Percentiles rank a stretch among this genome's conserved stretches.
Evolutionary conservation across 495 filamentous ascomycete genomes (phyloP).

Genomic region (Aspergillus taichungensis): DNA sequence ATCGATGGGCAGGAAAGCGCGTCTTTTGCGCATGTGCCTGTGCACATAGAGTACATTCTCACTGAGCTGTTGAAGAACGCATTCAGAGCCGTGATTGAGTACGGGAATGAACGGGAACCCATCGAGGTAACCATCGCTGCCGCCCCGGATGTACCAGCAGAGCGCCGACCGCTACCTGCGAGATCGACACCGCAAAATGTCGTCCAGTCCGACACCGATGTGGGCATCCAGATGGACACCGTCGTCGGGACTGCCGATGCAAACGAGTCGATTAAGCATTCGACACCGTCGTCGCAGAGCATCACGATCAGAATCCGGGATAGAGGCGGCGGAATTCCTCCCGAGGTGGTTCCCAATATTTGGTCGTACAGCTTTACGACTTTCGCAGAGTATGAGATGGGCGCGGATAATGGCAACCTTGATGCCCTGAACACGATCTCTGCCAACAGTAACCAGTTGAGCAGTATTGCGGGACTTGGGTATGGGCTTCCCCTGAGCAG

Average conservation of each 20-base stretch:
- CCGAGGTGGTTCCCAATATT: conserved; percentile 73
- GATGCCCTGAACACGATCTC: conserved; percentile 70
- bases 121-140: conserved; percentile 90
- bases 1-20: conserved; percentile 78
- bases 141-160: conserved; percentile 50
- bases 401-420: conserved; percentile 36
- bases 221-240: conserved; percentile 23
- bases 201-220: conserved; percentile 19
- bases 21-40: conserved; percentile 82
- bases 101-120: conserved; percentile 64
- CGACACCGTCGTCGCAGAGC: conserved; percentile 57
- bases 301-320: conserved; percentile 95
- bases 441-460: conserved; percentile 52
- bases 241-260: conserved; percentile 22
- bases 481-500: conserved; percentile 88
- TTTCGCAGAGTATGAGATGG: conserved; percentile 58
- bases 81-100: conserved; percentile 86
- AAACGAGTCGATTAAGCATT: conserved; percentile 28
- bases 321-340: conserved; percentile 83
- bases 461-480: conserved; percentile 82
- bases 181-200: neutral
- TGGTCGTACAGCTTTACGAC: conserved; percentile 97
- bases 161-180: neutral
- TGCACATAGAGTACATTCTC: conserved; percentile 93
- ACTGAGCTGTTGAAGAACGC: conserved; percentile 96